A percentile compares a stretch with the other conserved stretches of the same genome.
phyloP scores from a whole-genome alignment of 108 stramenopile species.

The Skeletonema marinoi region DNA sequence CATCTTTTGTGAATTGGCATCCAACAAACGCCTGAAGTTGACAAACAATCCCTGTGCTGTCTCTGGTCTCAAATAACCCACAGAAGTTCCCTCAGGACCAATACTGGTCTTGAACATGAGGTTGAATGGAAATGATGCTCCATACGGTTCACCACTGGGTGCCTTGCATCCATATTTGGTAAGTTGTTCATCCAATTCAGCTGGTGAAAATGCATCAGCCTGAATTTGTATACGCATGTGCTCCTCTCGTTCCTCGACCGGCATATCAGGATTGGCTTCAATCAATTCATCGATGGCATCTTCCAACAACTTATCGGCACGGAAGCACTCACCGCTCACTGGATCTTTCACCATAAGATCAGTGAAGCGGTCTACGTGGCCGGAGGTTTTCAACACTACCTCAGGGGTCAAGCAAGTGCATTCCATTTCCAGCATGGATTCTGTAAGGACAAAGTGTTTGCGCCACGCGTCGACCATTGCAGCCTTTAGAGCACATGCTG shows the following conservation, averaged over 20 bases:
- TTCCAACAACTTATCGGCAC: conserved; percentile 98
- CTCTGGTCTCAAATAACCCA: conserved; percentile 98
- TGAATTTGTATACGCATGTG: conserved; percentile 93
- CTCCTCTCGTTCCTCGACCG: conserved; percentile 80
- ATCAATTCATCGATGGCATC: conserved; percentile 97
- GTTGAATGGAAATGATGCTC: conserved; percentile 98
- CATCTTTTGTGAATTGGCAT: conserved; percentile 95
- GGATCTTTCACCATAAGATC: conserved; percentile 98
- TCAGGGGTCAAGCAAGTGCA: conserved; percentile 98
- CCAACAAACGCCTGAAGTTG: conserved; percentile 97
- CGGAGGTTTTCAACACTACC: conserved; percentile 95
- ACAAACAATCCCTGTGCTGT: conserved; percentile 99
- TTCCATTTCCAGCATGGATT: conserved; percentile 99
- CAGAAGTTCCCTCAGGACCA: conserved; percentile 96
- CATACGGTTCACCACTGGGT: conserved; percentile 86
- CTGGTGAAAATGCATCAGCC: conserved; percentile 96
- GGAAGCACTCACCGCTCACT: conserved; percentile 90
- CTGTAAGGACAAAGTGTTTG: conserved; percentile 96
- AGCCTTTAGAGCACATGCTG: conserved; percentile 96
- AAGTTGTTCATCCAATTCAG: conserved; percentile 91
- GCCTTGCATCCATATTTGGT: conserved; percentile 88
- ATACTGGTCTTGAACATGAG: conserved; percentile 99
- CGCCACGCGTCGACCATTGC: conserved; percentile 96
- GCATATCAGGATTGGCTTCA: conserved; percentile 85
- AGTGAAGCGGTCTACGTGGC: conserved; percentile 99